Conservation (phyloP, 225 moss, liverwort and hornwort genomes). For the Polytrichum formosum region DNA sequence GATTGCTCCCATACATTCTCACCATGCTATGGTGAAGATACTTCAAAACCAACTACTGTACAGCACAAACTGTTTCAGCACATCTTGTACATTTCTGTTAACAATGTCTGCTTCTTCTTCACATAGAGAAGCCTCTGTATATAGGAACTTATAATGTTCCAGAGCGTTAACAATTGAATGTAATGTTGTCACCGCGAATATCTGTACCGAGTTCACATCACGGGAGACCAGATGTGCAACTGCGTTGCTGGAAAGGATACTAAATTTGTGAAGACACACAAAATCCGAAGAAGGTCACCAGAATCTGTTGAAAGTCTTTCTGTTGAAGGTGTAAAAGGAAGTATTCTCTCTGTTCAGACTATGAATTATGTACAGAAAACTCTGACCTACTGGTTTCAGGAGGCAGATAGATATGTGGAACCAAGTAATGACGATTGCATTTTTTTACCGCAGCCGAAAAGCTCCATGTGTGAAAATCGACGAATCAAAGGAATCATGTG, state of each 20-base stretch:
- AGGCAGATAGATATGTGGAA: background rate
- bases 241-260: too few species aligned
- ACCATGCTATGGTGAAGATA: too few species aligned
- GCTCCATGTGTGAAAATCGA: slow-evolving; percentile 32
- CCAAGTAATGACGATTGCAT: background rate
- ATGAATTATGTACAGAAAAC: background rate
- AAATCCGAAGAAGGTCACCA: background rate
- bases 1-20: too few species aligned
- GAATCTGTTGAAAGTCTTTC: background rate
- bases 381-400: background rate
- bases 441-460: slow-evolving; percentile 13
- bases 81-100: background rate
- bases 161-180: too few species aligned
- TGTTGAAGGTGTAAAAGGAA: background rate
- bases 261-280: background rate
- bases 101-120: background rate
- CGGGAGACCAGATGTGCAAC: background rate
- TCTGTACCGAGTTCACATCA: too few species aligned
- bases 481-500: slow-evolving; percentile 26
- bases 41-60: too few species aligned
- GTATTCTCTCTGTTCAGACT: background rate
- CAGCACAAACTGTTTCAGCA: background rate
- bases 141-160: background rate
- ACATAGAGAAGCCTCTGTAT: background rate
- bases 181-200: too few species aligned